Evolutionary conservation across 164 flowering plant species (phyloP), one percentile per base, ranked within the genome.

Genomic region (Vitis labrusca): DNA sequence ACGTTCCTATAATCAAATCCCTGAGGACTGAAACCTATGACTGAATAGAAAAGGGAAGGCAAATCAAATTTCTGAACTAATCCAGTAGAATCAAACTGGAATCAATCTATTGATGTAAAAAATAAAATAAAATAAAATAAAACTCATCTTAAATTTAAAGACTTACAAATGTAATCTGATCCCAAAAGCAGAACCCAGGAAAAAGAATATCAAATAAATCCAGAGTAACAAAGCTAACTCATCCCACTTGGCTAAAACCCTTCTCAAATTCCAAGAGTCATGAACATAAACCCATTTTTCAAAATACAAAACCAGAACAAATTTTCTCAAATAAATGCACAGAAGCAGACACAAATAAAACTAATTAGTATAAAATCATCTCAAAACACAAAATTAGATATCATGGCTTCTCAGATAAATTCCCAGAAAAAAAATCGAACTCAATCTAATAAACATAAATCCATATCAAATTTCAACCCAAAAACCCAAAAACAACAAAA

Each of bases 31-130:
- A 67, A 64, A 14, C 66, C 73, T 52, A 66, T 30, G 70, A 74
- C 75, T 74, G 81, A 57, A 70, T 15, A 37, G 54, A 73, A 55
- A 55, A 15, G 10, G 13, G 53, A 70, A 75, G 19, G 29, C 60
- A 61, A 17, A 44, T 44, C 49, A 64, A 3, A 49, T 48, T 16
- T 50, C 7, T 57, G 48, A 52, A 59, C 9, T 5, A 27, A 59
- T 23, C 8, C 56, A 23, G 2, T 23, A 23, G 27, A 23, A 23
- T 23, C 27, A 53, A 11, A 37, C 44, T 37, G 7, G 44, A 37
- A 37, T 37, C 44, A 37, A 37, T 37, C 44, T 37, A 6, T 6
- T 37, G 7, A 37, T 37, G 44, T 23, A 23, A 23, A 37, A 37
- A 37, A 37, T 37, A 37, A 37, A 37, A 23, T 2, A 1, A 23